These are phyloP conservation scores for Dunaliella sp. DNA, from an alignment of 139 green algal species.

Conservation along the genomic window DNA sequence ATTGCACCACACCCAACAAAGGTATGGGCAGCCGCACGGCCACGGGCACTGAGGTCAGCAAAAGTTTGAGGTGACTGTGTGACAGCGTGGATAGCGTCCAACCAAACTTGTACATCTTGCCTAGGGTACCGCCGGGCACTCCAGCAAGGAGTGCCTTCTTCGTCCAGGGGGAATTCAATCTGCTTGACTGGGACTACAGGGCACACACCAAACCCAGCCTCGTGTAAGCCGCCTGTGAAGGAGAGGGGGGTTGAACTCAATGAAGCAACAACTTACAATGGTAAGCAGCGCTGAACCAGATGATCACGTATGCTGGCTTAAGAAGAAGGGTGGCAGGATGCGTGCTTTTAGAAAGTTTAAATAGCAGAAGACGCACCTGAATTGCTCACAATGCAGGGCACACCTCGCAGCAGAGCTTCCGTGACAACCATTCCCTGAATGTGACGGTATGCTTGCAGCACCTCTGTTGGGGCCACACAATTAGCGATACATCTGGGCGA, in stretches of 20 bases:
- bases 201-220: neutral
- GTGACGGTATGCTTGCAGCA: too few species aligned
- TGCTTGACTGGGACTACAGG: neutral
- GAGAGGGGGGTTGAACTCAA: too few species aligned
- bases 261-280: too few species aligned
- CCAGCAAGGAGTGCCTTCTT: neutral
- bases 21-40: neutral
- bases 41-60: neutral
- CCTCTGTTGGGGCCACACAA: too few species aligned
- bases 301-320: too few species aligned
- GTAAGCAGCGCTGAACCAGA: too few species aligned
- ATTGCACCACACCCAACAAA: neutral
- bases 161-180: neutral
- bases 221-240: neutral
- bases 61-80: neutral
- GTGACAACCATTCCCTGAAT: slow-evolving; percentile 6
- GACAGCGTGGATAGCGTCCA: neutral
- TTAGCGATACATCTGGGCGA: too few species aligned
- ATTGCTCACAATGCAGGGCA: slow-evolving; percentile 37
- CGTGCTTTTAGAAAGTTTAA: too few species aligned
- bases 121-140: neutral
- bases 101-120: neutral
- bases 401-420: slow-evolving; percentile 36
- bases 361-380: too few species aligned
- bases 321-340: too few species aligned